Evolutionary conservation across 176 grass and related monocot species (phyloP).

Genomic region (Puccinellia tenuiflora): DNA sequence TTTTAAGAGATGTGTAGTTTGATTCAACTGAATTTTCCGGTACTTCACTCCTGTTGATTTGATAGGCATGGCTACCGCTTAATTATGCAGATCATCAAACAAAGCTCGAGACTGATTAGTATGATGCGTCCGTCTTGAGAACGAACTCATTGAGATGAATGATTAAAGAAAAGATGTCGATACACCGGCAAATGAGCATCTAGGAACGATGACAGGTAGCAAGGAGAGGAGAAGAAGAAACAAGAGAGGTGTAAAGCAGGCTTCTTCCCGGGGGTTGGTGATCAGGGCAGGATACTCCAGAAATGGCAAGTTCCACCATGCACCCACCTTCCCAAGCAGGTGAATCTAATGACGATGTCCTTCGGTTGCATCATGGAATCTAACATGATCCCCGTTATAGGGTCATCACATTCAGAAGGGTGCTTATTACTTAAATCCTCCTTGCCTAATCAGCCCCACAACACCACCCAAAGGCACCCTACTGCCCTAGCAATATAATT

Average conservation of each 20-base stretch:
- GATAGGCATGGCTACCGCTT: neutral
- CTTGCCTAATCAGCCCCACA: conserved; percentile 10
- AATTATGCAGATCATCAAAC: neutral
- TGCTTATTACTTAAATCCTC: conserved; percentile 35
- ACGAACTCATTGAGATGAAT: neutral
- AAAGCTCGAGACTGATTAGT: neutral
- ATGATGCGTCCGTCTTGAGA: neutral
- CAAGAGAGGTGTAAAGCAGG: no score
- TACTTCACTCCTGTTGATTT: neutral
- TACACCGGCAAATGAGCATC: neutral
- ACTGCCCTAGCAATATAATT: neutral
- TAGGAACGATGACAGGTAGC: conserved; percentile 13
- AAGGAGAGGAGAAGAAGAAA: no score
- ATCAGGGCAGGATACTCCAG: conserved; percentile 42
- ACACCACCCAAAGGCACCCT: neutral
- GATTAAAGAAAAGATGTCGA: neutral
- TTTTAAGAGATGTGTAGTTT: neutral
- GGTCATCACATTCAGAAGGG: conserved; percentile 20
- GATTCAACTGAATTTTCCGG: neutral
- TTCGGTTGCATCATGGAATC: conserved; percentile 74
- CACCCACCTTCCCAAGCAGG: conserved; percentile 9
- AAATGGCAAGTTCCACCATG: conserved; percentile 52
- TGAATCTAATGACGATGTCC: conserved; percentile 69
- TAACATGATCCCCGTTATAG: conserved; percentile 38
- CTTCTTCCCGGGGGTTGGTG: conserved; percentile 42